Evolutionary conservation across 2,329 filamentous ascomycete species (phyloP).

Genomic region (Simplicillium aogashimaense): DNA sequence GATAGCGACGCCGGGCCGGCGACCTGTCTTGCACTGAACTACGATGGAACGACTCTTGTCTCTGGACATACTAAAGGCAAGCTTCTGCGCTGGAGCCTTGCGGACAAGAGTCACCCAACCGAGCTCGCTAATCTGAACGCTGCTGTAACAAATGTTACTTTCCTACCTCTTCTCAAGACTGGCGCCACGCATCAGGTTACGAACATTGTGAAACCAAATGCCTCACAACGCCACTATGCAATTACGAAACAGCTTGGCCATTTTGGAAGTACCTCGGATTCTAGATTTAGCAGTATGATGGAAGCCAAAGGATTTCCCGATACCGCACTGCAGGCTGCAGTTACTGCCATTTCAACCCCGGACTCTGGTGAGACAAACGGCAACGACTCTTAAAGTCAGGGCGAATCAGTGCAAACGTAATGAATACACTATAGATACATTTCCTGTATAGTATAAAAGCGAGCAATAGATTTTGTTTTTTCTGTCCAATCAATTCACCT

Average conservation of each 20-base stretch:
- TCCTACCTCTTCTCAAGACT: slow-evolving; percentile 47
- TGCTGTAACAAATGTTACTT: slow-evolving; percentile 72
- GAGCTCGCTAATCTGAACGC: slow-evolving; percentile 66
- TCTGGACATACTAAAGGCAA: slow-evolving; percentile 77
- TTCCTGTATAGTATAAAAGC: too few relatives aligned
- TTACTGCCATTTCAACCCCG: slow-evolving; percentile 14
- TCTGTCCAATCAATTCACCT: too few relatives aligned
- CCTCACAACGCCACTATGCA: slow-evolving; percentile 54
- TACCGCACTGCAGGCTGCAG: slow-evolving; percentile 10
- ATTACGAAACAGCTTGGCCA: slow-evolving; percentile 53
- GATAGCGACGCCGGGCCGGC: slow-evolving; percentile 56
- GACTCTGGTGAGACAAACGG: too few relatives aligned
- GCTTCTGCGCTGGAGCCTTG: slow-evolving; percentile 71
- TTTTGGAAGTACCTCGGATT: slow-evolving; percentile 20
- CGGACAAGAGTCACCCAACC: slow-evolving; percentile 56
- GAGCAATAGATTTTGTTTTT: too few relatives aligned
- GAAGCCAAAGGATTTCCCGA: slow-evolving; percentile 34
- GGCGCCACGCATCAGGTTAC: slow-evolving; percentile 33
- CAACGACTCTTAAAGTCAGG: too few relatives aligned
- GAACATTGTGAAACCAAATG: slow-evolving; percentile 71
- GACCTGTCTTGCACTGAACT: slow-evolving; percentile 62
- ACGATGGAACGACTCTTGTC: slow-evolving; percentile 71
- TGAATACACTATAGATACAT: too few relatives aligned
- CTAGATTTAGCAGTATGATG: slow-evolving; percentile 35
- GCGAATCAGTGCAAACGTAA: too few relatives aligned